These are phyloP conservation scores for Claviceps quebecensis DNA, from an alignment of 2,329 filamentous ascomycete genomes.

Conservation along the genomic window DNA sequence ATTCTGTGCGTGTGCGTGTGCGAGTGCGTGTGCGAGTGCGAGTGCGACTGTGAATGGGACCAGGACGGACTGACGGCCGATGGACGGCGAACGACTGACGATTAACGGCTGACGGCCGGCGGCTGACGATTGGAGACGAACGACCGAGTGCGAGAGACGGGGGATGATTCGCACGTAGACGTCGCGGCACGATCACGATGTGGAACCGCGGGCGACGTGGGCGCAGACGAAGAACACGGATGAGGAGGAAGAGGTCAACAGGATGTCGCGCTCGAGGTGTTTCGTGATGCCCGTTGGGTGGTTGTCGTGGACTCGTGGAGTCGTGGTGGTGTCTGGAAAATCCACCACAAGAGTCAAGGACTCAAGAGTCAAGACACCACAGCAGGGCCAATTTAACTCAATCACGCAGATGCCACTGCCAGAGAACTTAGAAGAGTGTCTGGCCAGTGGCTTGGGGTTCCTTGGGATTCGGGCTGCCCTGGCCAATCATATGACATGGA, in stretches of 20 bases:
- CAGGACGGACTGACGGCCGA: not conserved
- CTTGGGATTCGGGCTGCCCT: not conserved
- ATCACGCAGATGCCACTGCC: not conserved
- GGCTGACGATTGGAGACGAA: too few relatives aligned
- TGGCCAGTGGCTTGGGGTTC: not conserved
- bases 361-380: not conserved
- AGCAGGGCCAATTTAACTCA: not conserved
- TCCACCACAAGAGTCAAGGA: not conserved
- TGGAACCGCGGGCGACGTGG: not conserved
- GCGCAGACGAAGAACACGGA: not conserved
- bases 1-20: slow-evolving; percentile 24
- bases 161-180: not conserved
- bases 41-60: not conserved
- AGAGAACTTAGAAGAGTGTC: not conserved
- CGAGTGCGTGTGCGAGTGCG: slow-evolving; percentile 9
- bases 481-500: not conserved
- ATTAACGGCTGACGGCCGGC: too few relatives aligned
- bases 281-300: not conserved
- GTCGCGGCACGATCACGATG: not conserved
- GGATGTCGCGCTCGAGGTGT: not conserved
- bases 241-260: not conserved
- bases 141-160: not conserved
- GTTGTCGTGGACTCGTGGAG: not conserved
- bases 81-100: not conserved
- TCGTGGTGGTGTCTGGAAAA: not conserved